phyloP scores from a whole-genome alignment of 108 stramenopile genomes.

The Cyclotella atomus region DNA sequence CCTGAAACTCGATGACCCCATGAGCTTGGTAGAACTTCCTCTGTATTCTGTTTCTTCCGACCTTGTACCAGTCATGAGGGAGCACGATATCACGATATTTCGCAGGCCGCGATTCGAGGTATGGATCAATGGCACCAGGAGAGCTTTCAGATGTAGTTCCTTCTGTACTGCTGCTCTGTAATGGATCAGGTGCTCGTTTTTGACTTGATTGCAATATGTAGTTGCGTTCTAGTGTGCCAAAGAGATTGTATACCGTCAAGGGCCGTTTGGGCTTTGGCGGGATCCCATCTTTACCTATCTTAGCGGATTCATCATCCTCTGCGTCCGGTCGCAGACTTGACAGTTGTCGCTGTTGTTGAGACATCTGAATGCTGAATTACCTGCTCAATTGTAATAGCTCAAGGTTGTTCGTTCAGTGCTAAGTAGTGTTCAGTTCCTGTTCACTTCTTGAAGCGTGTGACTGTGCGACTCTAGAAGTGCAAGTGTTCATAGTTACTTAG shows the following conservation, averaged over 20 bases:
- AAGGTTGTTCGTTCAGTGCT: too few species aligned
- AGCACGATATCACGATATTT: constrained; percentile 1
- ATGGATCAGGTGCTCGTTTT: background rate
- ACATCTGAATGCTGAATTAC: background rate
- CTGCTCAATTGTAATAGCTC: too few species aligned
- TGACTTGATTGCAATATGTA: background rate
- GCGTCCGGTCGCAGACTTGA: background rate
- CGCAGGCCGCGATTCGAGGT: background rate
- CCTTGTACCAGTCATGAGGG: background rate
- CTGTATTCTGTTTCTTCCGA: background rate
- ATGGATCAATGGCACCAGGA: background rate
- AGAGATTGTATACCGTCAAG: background rate
- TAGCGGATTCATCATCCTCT: background rate
- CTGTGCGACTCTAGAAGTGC: too few species aligned
- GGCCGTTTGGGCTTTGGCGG: constrained; percentile 6
- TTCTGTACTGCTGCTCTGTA: too few species aligned
- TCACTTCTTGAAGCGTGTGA: too few species aligned
- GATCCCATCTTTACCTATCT: too few species aligned
- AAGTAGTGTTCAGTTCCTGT: too few species aligned
- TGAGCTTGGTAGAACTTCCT: background rate
- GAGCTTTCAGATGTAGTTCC: background rate
- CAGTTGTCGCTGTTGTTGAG: background rate
- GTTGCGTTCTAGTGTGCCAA: constrained; percentile 1
- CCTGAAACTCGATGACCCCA: background rate
- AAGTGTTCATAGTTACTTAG: too few species aligned